Conservation (phyloP, 163 green algal species). For the Chlorella variabilis region DNA sequence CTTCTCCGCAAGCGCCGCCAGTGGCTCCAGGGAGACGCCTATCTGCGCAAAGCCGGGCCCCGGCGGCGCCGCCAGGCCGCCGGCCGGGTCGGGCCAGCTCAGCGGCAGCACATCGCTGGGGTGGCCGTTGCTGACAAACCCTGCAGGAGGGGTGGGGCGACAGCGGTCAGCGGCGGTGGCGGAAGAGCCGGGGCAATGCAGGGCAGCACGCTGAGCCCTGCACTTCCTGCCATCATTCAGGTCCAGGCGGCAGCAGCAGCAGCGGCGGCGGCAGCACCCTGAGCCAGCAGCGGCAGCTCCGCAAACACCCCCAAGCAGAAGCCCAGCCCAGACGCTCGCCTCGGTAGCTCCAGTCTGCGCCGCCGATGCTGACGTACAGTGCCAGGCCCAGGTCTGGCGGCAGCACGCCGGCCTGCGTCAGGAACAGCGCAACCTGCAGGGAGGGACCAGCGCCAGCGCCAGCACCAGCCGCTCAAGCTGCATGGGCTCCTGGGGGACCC, state of each 20-base stretch:
- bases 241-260: too few species aligned
- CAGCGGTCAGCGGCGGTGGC: too few species aligned
- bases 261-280: too few species aligned
- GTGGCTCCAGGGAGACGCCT: slow-evolving; percentile 77
- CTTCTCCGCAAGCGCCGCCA: slow-evolving; percentile 67
- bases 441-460: too few species aligned
- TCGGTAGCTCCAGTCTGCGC: slow-evolving; percentile 76
- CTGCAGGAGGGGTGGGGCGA: too few species aligned
- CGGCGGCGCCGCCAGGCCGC: neutral
- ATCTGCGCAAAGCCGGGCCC: slow-evolving; percentile 53
- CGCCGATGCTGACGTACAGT: slow-evolving; percentile 69
- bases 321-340: slow-evolving; percentile 45
- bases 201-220: neutral
- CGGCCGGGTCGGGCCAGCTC: slow-evolving; percentile 58
- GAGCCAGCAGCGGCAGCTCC: too few species aligned
- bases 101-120: slow-evolving; percentile 86
- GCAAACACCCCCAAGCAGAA: too few species aligned
- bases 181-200: too few species aligned
- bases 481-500: too few species aligned
- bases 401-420: slow-evolving; percentile 59
- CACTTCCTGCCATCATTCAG: neutral
- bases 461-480: slow-evolving; percentile 42
- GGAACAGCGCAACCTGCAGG: slow-evolving; percentile 67
- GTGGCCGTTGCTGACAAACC: slow-evolving; percentile 71
- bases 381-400: slow-evolving; percentile 60